phyloP scores from a whole-genome alignment of 2,329 filamentous ascomycete species.

The Sphaceloma murrayae region DNA sequence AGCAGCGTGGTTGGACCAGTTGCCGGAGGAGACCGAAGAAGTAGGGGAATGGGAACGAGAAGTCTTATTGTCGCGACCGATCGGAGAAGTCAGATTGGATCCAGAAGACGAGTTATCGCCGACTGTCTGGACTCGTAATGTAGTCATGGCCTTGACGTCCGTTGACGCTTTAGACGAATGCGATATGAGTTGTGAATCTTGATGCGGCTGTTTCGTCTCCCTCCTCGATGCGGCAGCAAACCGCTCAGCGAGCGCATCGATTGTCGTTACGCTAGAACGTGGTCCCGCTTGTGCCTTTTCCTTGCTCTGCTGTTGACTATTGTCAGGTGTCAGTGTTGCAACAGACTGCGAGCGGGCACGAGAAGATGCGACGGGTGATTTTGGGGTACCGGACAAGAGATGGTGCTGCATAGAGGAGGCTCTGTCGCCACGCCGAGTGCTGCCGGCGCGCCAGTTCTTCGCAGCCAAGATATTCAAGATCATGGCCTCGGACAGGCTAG shows the following conservation, averaged over 20 bases:
- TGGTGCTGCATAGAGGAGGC: constrained; percentile 7
- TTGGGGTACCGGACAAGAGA: background rate
- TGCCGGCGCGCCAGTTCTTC: constrained; percentile 2
- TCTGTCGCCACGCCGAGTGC: constrained; percentile 1
- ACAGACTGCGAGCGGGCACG: too few species aligned
- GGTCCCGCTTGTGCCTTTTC: background rate
- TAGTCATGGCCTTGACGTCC: background rate
- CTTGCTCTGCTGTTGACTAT: background rate
- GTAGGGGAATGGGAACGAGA: background rate
- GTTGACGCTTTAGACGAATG: background rate
- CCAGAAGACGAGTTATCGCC: too few species aligned
- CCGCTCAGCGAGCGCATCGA: background rate
- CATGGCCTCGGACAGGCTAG: constrained; percentile 9
- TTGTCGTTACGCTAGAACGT: background rate
- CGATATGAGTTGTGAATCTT: too few species aligned
- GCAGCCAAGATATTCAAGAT: background rate
- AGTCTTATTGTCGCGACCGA: too few species aligned
- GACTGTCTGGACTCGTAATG: too few species aligned
- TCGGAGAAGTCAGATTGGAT: too few species aligned
- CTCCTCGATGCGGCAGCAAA: background rate
- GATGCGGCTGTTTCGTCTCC: background rate
- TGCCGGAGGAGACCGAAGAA: background rate
- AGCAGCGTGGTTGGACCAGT: background rate
- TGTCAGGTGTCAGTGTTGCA: too few species aligned
- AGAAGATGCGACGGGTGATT: too few species aligned